phyloP scores from a whole-genome alignment of 805 yeast species.

The Candida tammaniensis region DNA sequence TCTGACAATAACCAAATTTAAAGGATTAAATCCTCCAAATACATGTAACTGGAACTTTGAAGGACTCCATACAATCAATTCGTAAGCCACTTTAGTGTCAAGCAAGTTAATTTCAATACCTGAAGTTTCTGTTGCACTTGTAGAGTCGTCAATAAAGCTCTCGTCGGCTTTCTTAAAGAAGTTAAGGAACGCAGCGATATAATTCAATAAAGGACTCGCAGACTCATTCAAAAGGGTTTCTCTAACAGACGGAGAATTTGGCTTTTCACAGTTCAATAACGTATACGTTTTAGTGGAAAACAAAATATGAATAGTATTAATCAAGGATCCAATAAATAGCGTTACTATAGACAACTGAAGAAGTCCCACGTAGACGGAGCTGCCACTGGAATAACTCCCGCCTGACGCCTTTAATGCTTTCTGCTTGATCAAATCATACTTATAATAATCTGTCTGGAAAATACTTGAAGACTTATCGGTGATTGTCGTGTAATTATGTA shows the following conservation, averaged over 20 bases:
- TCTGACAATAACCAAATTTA: conserved; percentile 44
- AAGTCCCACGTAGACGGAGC: conserved; percentile 4
- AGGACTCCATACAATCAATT: conserved; percentile 66
- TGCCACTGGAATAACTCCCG: neutral
- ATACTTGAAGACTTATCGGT: conserved; percentile 28
- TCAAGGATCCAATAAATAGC: conserved; percentile 15
- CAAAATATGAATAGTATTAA: conserved; percentile 14
- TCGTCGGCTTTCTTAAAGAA: conserved; percentile 12
- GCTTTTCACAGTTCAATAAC: conserved; percentile 29
- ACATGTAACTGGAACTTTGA: conserved; percentile 52
- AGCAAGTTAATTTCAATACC: conserved; percentile 15
- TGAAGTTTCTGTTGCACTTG: conserved; percentile 16
- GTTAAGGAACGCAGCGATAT: neutral
- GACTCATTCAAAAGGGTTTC: conserved; percentile 10
- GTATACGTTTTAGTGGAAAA: conserved; percentile 27
- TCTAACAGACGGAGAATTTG: conserved; percentile 21
- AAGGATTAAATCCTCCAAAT: conserved; percentile 58
- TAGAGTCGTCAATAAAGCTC: conserved; percentile 20
- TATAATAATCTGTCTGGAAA: conserved; percentile 33
- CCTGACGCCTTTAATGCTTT: conserved; percentile 3
- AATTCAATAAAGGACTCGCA: neutral
- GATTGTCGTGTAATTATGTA: conserved; percentile 24
- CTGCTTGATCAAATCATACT: conserved; percentile 29
- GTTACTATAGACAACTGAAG: conserved; percentile 1
- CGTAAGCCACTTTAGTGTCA: conserved; percentile 43